Evolutionary conservation across 257 asterid species (phyloP).

Genomic region (Solanum habrochaites): DNA sequence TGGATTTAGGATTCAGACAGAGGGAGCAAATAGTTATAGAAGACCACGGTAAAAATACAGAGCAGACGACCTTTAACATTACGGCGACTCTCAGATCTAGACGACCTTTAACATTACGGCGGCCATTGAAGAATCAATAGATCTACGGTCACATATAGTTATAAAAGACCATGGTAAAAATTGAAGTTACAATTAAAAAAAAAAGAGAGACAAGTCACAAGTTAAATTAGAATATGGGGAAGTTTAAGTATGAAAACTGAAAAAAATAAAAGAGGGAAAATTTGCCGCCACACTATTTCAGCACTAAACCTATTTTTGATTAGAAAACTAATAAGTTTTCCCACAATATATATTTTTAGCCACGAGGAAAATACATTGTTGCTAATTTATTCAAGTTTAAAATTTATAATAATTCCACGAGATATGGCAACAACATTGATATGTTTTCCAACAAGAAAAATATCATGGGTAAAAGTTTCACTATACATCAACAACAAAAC

Average conservation of each 20-base stretch:
- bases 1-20: too few species aligned
- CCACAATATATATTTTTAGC: background rate
- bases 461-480: background rate
- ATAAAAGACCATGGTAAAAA: too few species aligned
- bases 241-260: too few species aligned
- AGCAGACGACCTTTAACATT: too few species aligned
- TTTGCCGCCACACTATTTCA: background rate
- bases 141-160: too few species aligned
- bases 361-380: background rate
- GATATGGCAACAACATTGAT: background rate
- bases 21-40: too few species aligned
- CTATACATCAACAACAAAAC: background rate
- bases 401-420: background rate
- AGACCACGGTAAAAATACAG: too few species aligned
- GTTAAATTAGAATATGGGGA: background rate
- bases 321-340: background rate
- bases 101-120: too few species aligned
- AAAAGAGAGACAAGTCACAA: background rate
- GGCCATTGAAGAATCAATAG: too few species aligned
- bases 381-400: background rate
- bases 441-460: background rate
- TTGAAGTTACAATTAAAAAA: too few species aligned
- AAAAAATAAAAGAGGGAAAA: too few species aligned
- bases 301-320: background rate
- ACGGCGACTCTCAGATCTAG: too few species aligned